These are phyloP conservation scores for Arctium minus DNA, from an alignment of 129 eudicot species.

Conservation along the genomic window DNA sequence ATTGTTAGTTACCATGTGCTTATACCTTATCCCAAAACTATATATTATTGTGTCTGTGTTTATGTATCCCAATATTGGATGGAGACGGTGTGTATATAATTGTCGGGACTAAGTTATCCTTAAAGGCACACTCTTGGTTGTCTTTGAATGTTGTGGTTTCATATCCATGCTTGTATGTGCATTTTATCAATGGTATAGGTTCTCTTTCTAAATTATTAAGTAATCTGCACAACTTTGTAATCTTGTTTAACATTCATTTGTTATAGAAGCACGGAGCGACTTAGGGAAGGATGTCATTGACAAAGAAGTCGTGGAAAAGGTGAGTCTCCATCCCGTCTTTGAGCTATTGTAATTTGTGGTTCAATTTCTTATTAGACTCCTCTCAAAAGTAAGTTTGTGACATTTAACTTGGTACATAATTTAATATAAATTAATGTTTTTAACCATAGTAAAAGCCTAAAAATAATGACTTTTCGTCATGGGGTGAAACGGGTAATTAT, in stretches of 20 bases:
- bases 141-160: background rate
- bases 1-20: background rate
- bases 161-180: too few species aligned
- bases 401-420: background rate
- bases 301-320: constrained; percentile 96
- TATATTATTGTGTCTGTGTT: background rate
- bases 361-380: too few species aligned
- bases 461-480: background rate
- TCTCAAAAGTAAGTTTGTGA: background rate
- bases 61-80: too few species aligned
- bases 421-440: background rate
- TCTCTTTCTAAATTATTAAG: background rate
- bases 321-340: constrained; percentile 19
- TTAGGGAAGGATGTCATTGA: constrained; percentile 65
- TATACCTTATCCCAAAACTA: background rate
- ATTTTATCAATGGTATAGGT: background rate
- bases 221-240: background rate
- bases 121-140: background rate
- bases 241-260: background rate
- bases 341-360: background rate
- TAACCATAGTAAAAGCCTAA: background rate
- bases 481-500: background rate
- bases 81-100: background rate
- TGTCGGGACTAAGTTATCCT: too few species aligned
- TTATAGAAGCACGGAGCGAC: constrained; percentile 72